Evolutionary conservation across 805 yeast genomes (phyloP), one percentile per base, ranked within the genome.

Genomic region (Metschnikowia peoriensis): DNA sequence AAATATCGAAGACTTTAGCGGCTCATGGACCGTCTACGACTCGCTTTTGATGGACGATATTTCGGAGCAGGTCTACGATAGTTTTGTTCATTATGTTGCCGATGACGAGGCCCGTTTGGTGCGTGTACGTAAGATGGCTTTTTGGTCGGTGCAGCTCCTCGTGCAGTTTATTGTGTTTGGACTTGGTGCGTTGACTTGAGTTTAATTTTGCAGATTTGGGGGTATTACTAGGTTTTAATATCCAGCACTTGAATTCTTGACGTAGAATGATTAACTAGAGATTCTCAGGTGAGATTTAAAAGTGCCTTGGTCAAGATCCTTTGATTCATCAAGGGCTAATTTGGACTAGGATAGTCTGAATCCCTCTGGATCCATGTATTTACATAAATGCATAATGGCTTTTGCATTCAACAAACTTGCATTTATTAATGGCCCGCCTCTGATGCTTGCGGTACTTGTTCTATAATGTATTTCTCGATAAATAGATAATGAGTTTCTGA

Each of bases 11-110:
- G 99, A 94, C 64, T 94, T 94, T 66, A 91, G 89, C 61, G 99
- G 99, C 0, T 83, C 96, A 7, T 94, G 99, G 99, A 93, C 99
- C 1, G 77, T 90, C 2, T 94, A 91, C 68, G 99, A 94, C 66
- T 86, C 94, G 28, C 75, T 86, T 48, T 74, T 94, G 54, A 90
- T 93, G 96, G 94, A 88, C 64, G 97, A 93, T 64, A 77, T 94
- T 47, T 86, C 94, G 29, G 85, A 85, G 32, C 96, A 89, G 59
- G 94, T 93, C 6, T 93, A 93, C 68, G 91, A 90, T 59, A 91
- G 94, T 15, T 90, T 94, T 70, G 97, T 86, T 2, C 80, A 85
- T 42, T 92, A 92, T 62, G 96, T 90, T 17, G 86, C 86, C 10
- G 96, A 94, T 67, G 97, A 94, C 59, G 88, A 89, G 59, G 83